Conservation (phyloP, 2,329 filamentous ascomycete species). For the Ceratocystis albifundus region DNA sequence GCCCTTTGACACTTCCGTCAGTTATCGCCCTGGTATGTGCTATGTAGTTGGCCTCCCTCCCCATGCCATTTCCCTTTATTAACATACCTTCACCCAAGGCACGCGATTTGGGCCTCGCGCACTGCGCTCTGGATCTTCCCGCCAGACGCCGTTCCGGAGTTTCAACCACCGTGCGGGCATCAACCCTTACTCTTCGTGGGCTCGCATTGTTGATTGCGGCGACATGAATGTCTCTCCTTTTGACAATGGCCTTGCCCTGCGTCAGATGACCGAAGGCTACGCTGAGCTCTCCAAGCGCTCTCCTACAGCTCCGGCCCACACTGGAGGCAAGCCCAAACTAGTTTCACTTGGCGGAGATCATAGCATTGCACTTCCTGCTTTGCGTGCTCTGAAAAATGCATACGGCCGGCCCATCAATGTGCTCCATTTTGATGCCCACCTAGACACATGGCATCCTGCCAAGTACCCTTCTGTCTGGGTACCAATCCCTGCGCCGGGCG, state of each 20-base stretch:
- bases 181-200: slow-evolving; percentile 75
- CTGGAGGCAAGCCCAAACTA: slow-evolving; percentile 40
- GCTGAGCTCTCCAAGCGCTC: slow-evolving; percentile 47
- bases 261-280: slow-evolving; percentile 76
- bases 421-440: slow-evolving; percentile 63
- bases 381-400: slow-evolving; percentile 52
- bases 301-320: slow-evolving; percentile 28
- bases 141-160: slow-evolving; percentile 67
- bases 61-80: background rate
- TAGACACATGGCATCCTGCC: slow-evolving; percentile 75
- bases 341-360: slow-evolving; percentile 65
- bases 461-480: slow-evolving; percentile 70
- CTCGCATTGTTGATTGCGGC: slow-evolving; percentile 73
- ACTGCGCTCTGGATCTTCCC: slow-evolving; percentile 70
- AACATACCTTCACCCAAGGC: slow-evolving; percentile 31
- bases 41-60: background rate
- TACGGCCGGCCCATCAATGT: slow-evolving; percentile 55
- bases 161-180: slow-evolving; percentile 69
- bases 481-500: slow-evolving; percentile 33
- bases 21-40: slow-evolving; percentile 51
- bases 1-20: slow-evolving; percentile 63
- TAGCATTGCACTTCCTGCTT: slow-evolving; percentile 55
- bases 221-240: slow-evolving; percentile 81
- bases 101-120: slow-evolving; percentile 78
- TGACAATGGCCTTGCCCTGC: slow-evolving; percentile 69